Conservation (phyloP, 164 flowering plant species). For the Sextonia rubra region DNA sequence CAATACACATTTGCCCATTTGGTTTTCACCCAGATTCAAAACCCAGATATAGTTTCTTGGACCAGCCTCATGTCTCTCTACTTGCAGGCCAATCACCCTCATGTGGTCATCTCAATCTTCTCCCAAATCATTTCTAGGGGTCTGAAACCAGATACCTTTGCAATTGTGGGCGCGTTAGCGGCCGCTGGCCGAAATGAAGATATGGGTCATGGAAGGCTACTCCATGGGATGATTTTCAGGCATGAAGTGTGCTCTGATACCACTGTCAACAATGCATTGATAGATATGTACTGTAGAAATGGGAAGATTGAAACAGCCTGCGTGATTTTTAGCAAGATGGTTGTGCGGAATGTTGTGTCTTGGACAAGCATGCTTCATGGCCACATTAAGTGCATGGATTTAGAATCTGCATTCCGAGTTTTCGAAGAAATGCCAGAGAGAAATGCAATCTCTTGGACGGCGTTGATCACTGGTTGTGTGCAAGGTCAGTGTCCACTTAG, state of each 20-base stretch:
- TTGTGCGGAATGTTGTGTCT: slow-evolving; percentile 33
- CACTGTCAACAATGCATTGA: slow-evolving; percentile 37
- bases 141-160: slow-evolving; percentile 31
- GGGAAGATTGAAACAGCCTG: slow-evolving; percentile 23
- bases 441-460: slow-evolving; percentile 42
- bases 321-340: slow-evolving; percentile 25
- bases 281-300: slow-evolving; percentile 46
- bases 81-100: slow-evolving; percentile 25
- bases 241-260: slow-evolving; percentile 21
- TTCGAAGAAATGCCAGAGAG: slow-evolving; percentile 21
- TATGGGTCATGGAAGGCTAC: slow-evolving; percentile 27
- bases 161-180: slow-evolving; percentile 35
- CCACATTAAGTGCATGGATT: slow-evolving; percentile 26
- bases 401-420: slow-evolving; percentile 26
- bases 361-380: slow-evolving; percentile 52
- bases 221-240: slow-evolving; percentile 43
- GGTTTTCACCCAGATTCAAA: slow-evolving; percentile 29
- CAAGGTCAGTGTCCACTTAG: slow-evolving; percentile 19
- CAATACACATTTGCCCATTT: slow-evolving; percentile 23
- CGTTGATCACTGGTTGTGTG: slow-evolving; percentile 40
- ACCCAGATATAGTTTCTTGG: slow-evolving; percentile 42
- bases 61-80: slow-evolving; percentile 33
- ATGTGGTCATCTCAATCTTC: slow-evolving; percentile 25
- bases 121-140: slow-evolving; percentile 15
- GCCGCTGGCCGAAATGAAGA: slow-evolving; percentile 32